Base-by-base conservation (phyloP, 2,329 filamentous ascomycete genomes). In the Sclerotinia spermophila region DNA sequence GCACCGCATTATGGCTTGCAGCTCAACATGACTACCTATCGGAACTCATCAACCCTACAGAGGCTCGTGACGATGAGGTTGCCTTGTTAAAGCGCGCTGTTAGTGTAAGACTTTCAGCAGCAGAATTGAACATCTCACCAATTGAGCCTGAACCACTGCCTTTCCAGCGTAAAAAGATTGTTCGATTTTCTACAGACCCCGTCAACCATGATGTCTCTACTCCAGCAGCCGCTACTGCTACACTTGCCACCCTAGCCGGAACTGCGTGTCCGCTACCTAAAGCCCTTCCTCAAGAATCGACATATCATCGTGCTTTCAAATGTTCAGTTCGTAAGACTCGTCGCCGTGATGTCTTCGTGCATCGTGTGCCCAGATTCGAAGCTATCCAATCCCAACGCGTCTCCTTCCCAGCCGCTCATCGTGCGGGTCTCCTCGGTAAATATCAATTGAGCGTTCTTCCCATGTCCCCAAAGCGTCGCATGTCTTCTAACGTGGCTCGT, bases 291-390 rank as follows among this genome's bases (percentile, higher is more conserved):
- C 84, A 87, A 78, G 92, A 96, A 77, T 90, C 91, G 5, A 92
- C 94, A 7, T 97, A 97, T 81, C 95, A 94, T 82, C 90, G 92
- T 72, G 93, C 93, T 15, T 97, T 97, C 80, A 89, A 93, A 75
- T 89, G 91, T 78, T 86, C 92, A 75, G 83, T 90, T 60, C 86
- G 92, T 71, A 87, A 87, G 44, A 88, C 88, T 21, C 88, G 87
- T 70, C 84, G 85, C 68, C 83, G 85, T 27, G 96, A 98, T 80
- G 89, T 90, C 15, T 97, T 97, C 79, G 87, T 97, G 69, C 92
- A 97, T 80, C 91, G 93, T 56, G 89, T 93, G 70, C 87, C 92
- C 35, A 91, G 96, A 64, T 96, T 95, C 72, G 95, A 98, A 79
- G 93, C 93, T 35, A 85, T 97, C 62, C 95, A 97, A 79, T 88